Evolutionary conservation across 306 rosid species (phyloP), one percentile per base, ranked within the genome.

Genomic region (Casuarina cunninghamiana): DNA sequence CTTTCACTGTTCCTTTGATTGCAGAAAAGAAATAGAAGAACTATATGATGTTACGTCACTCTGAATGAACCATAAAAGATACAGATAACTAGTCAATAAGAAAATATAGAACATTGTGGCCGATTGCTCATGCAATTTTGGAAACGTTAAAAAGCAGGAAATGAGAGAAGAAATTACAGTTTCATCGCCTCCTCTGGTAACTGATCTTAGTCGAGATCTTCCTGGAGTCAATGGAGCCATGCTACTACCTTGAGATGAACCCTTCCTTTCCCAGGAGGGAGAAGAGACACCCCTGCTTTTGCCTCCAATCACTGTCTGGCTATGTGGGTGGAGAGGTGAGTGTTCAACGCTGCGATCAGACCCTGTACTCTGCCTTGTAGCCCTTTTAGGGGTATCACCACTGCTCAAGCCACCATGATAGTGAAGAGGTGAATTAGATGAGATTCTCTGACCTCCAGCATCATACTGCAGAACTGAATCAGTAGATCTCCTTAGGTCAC

Each of bases 281-380:
- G 87, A 85, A 69, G 73, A 26, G 7, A 42, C 37, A 5, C 85
- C 83, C 21, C 39, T 58, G 48, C 89, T 91, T 83, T 87, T 82
- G 37, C 93, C 97, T 0, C 93, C 58, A 74, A 87, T 80, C 83
- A 67, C 89, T 8, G 89, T 91, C 39, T 88, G 86, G 48, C 93
- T n/a, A 57, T 57, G 65, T n/a, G 35, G 96, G 81, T 92, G 95
- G 50, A 89, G 89, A 3, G 97, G 97, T 0, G 98, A 94, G 16
- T 93, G 93, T 7, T 92, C 98, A 67, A 89, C 54, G 77, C 95
- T 89, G 67, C 84, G 46, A 53, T 90, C 97, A 17, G 92, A 80
- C 6, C 92, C 94, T 79, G 75, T 51, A 77, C 88, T 83, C 74
- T 57, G 86, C 48, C 83, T 87, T 15, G 79, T 80, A 85, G 87